Percentiles rank a stretch among this genome's conserved stretches.
These are phyloP conservation scores for Podila clonocystis DNA, from an alignment of 192 early-diverging fungal species.

Conservation along the genomic window DNA sequence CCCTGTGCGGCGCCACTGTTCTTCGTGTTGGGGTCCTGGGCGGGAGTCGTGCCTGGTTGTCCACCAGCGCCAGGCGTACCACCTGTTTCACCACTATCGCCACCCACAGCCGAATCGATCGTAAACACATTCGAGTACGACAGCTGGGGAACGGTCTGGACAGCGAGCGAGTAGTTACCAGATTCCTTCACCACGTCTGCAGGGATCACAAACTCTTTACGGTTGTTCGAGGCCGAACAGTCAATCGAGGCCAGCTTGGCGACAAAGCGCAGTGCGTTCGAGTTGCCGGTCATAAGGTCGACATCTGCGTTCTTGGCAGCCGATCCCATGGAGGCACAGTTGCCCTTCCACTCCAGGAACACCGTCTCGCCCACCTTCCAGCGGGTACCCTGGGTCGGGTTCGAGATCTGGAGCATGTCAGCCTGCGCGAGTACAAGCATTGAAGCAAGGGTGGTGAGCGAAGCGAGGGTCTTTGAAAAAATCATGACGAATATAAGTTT, in stretches of 20 bases:
- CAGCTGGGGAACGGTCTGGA: conserved; percentile 25
- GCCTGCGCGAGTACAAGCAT: conserved; percentile 17
- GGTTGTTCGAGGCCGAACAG: conserved; percentile 25
- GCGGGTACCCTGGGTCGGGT: conserved; percentile 24
- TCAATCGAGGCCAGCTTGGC: conserved; percentile 36
- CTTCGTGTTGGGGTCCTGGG: conserved; percentile 2
- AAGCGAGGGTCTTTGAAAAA: conserved; percentile 25
- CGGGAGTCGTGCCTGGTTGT: neutral
- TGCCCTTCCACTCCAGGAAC: conserved; percentile 38
- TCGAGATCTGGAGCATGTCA: conserved; percentile 32
- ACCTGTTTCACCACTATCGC: neutral
- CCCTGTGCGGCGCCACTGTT: neutral
- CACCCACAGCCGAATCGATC: conserved; percentile 12
- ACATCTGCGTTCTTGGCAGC: conserved; percentile 26
- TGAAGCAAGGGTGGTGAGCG: conserved; percentile 15
- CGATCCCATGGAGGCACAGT: conserved; percentile 25
- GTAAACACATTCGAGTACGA: conserved; percentile 36
- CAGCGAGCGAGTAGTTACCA: conserved; percentile 28
- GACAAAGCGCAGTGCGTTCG: conserved; percentile 27
- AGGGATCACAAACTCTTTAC: conserved; percentile 33
- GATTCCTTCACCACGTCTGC: conserved; percentile 9
- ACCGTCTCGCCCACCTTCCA: conserved; percentile 37
- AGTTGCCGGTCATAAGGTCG: conserved; percentile 29
- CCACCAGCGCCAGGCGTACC: neutral
- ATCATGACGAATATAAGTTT: conserved; percentile 6